Evolutionary conservation across 108 stramenopile species (phyloP).

Genomic region (Fistulifera pelliculosa): DNA sequence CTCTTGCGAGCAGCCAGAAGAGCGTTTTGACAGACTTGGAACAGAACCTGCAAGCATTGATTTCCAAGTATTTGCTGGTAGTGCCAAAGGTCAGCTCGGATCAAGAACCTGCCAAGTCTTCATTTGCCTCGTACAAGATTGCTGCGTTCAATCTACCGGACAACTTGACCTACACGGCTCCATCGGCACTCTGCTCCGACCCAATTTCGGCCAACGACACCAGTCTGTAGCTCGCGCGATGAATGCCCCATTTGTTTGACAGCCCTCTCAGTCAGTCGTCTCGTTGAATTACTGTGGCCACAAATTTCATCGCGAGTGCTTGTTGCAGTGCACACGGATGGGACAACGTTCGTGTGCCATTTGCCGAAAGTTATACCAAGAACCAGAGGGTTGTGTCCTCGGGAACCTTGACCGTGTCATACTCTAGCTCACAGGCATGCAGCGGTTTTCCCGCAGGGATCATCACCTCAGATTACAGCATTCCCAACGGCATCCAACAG

Average conservation of each 20-base stretch:
- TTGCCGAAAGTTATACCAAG: neutral
- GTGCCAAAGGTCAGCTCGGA: too few relatives aligned
- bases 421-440: neutral
- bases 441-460: constrained; percentile 3
- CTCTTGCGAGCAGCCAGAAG: too few relatives aligned
- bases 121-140: too few relatives aligned
- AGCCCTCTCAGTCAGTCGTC: too few relatives aligned
- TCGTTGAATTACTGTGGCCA: neutral
- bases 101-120: too few relatives aligned
- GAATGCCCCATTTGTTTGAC: too few relatives aligned
- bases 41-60: too few relatives aligned
- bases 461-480: constrained; percentile 13
- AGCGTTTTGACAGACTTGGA: too few relatives aligned
- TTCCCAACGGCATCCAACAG: constrained; percentile 29
- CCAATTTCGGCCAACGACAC: too few relatives aligned
- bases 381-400: constrained; percentile 29
- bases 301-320: constrained; percentile 3
- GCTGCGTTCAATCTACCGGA: too few relatives aligned
- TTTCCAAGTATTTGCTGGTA: too few relatives aligned
- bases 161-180: neutral
- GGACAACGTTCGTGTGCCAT: neutral
- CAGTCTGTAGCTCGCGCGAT: too few relatives aligned
- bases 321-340: neutral
- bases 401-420: constrained; percentile 8
- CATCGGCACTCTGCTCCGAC: neutral